These are phyloP conservation scores for Calophaca sinica DNA, from an alignment of 306 rosid genomes.

Conservation along the genomic window DNA sequence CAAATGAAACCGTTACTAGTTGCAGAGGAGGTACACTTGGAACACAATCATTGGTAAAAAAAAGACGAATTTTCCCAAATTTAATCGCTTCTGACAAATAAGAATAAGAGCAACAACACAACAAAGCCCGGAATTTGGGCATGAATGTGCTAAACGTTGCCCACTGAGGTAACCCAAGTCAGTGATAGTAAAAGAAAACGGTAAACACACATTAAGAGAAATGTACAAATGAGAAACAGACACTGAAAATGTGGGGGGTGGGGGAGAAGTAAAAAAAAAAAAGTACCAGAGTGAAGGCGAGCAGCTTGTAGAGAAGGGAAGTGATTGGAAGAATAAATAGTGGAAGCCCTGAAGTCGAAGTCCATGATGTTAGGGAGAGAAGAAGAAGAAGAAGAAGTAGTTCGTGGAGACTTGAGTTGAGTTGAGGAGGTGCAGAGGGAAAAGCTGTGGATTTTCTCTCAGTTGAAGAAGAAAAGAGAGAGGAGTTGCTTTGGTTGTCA, in stretches of 20 bases:
- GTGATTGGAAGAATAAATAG: conserved; percentile 57
- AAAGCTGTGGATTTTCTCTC: no score
- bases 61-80: neutral
- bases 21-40: conserved; percentile 26
- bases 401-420: no score
- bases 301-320: conserved; percentile 63
- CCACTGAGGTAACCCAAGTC: neutral
- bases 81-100: neutral
- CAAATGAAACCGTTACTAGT: conserved; percentile 13
- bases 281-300: conserved; percentile 68
- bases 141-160: neutral
- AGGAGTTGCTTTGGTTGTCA: neutral
- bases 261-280: neutral
- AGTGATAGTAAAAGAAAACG: no score
- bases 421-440: no score
- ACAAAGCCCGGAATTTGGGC: neutral
- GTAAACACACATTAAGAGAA: neutral
- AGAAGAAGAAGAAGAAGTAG: neutral
- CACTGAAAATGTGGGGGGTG: neutral
- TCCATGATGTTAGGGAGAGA: conserved; percentile 58
- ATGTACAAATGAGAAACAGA: neutral
- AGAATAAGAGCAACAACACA: neutral
- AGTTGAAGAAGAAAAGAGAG: neutral
- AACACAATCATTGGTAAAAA: neutral
- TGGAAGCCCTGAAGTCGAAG: conserved; percentile 65